Evolutionary conservation across 2,329 filamentous ascomycete genomes (phyloP).

Genomic region (Alternaria metachromatica): DNA sequence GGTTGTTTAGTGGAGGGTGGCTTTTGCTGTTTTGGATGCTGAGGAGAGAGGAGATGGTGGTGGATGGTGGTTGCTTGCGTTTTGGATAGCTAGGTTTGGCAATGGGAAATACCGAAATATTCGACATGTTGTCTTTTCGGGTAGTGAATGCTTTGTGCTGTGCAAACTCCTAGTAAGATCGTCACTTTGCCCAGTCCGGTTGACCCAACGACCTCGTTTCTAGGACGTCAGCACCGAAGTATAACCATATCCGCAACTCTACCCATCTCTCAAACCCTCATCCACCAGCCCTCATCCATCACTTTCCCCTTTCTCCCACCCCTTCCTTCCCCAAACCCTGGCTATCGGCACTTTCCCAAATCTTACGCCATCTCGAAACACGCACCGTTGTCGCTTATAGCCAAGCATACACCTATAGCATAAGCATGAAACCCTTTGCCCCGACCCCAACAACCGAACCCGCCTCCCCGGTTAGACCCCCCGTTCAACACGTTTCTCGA

Average conservation of each 20-base stretch:
- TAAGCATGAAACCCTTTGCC: neutral
- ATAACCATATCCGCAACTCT: neutral
- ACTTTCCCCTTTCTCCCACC: neutral
- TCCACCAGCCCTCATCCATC: neutral
- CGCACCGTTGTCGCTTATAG: neutral
- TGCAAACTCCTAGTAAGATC: neutral
- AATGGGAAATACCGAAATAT: neutral
- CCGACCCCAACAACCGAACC: neutral
- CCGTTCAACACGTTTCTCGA: neutral
- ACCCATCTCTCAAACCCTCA: neutral
- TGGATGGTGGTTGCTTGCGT: neutral
- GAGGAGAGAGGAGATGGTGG: neutral
- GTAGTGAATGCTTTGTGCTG: neutral
- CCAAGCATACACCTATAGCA: conserved; percentile 1
- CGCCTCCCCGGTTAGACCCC: neutral
- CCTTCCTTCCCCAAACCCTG: neutral
- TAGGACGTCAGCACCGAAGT: neutral
- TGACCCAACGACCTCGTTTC: neutral
- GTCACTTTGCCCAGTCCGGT: neutral
- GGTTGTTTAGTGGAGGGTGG: neutral
- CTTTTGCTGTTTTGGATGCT: neutral
- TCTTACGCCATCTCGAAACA: neutral
- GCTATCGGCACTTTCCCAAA: neutral
- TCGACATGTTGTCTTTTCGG: neutral
- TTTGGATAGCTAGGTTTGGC: conserved; percentile 1